Evolutionary conservation across 768 basidiomycete species (phyloP).

Genomic region (Hericium coralloides): DNA sequence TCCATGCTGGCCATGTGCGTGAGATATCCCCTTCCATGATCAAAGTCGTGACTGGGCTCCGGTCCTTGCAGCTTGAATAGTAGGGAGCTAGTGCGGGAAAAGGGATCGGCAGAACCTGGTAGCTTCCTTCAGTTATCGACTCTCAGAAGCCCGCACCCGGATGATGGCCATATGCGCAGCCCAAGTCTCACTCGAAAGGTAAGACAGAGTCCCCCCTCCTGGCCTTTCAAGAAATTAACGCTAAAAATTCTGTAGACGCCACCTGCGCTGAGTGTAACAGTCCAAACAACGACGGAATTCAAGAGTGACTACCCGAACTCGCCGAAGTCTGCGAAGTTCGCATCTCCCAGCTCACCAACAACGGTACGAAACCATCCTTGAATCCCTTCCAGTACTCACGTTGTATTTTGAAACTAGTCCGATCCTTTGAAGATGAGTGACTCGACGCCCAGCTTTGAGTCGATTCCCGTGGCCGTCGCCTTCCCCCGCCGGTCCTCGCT

Average conservation of each 20-base stretch:
- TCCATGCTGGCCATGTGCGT: slow-evolving; percentile 42
- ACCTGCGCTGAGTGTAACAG: neutral
- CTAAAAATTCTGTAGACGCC: neutral
- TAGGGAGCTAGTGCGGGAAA: neutral
- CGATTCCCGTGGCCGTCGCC: neutral
- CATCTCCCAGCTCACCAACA: neutral
- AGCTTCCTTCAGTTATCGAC: neutral
- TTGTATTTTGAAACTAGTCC: no score
- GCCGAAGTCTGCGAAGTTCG: neutral
- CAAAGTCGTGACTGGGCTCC: neutral
- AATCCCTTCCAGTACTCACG: no score
- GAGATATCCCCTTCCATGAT: neutral
- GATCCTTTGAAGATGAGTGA: neutral
- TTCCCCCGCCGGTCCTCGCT: neutral
- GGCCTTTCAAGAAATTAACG: neutral
- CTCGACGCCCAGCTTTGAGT: neutral
- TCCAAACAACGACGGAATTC: neutral
- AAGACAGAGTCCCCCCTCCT: neutral
- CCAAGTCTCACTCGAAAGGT: neutral
- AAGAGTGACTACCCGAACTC: neutral
- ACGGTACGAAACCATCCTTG: no score
- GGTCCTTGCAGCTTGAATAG: slow-evolving; percentile 1
- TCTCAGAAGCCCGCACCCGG: neutral
- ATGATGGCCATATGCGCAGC: neutral
- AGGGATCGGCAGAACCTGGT: neutral